Base-by-base conservation (phyloP, 2,329 filamentous ascomycete genomes). In the Pseudogymnoascus pannorum region DNA sequence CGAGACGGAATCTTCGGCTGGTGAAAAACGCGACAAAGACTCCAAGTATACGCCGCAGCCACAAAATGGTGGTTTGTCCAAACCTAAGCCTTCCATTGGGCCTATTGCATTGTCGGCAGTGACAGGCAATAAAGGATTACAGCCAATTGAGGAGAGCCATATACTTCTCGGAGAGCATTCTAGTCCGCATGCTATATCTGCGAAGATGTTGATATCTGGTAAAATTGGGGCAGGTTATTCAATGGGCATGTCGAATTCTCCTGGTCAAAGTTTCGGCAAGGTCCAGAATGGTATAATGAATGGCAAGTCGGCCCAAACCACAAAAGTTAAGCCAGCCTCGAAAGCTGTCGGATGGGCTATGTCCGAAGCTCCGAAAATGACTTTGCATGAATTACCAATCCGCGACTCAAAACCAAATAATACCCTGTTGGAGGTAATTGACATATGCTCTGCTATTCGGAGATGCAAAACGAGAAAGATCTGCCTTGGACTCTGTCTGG, bases 101-200 rank as follows among this genome's bases (percentile, higher is more conserved):
- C 44, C 44, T 51, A 24, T 29, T 20, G 44, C 24, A 51, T 51
- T 51, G 4, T 51, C 24, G 24, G 44, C 44, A 4, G 44, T 12
- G 44, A 29, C 44, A 18, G 44, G 44, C 4, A 51, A 51, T 14
- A 51, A 29, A 51, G 44, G 44, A 29, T 29, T 51, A 8, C 24
- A n/a, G 14, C n/a, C 44, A 51, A 51, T 51, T 51, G 44, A 51
- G 44, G 44, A 51, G 44, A 51, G 22, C 24, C 44, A 51, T 29
- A 51, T 16, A 16, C 24, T 29, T 29, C 9, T 29, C 24, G 44
- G 11, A 16, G 29, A 51, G 24, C 44, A 51, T 16, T 29, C 44
- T 29, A n/a, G 24, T 8, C 24, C n/a, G 5, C 44, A 51, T n/a
- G 24, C 22, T 16, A 29, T 29, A 16, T 51, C 44, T 51, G 3